Evolutionary conservation across 441 rosid genomes (phyloP).

Genomic region (Aquilaria agallochum): DNA sequence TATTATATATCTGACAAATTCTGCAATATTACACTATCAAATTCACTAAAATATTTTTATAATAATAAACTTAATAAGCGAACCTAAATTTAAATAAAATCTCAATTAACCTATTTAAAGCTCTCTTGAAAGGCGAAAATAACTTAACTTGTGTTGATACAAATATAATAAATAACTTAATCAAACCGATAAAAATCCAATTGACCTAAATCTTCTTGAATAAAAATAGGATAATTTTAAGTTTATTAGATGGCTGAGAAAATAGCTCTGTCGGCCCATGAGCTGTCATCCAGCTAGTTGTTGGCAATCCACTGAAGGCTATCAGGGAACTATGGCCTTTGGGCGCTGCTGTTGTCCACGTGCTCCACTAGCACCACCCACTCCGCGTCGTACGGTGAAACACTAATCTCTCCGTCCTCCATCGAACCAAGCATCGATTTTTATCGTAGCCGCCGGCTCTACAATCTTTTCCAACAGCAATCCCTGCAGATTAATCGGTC

Average conservation of each 20-base stretch:
- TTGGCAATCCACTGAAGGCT: conserved; percentile 72
- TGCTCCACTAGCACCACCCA: conserved; percentile 85
- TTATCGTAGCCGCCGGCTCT: conserved; percentile 40
- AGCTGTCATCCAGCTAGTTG: conserved; percentile 79
- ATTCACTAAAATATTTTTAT: no score
- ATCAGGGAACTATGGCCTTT: conserved; percentile 83
- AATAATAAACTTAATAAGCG: no score
- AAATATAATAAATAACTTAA: no score
- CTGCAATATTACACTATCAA: no score
- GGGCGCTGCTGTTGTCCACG: conserved; percentile 39
- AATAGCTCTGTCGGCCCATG: conserved; percentile 74
- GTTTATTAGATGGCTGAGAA: conserved; percentile 30
- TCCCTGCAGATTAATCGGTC: conserved; percentile 3
- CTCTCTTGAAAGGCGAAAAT: no score
- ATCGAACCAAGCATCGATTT: conserved; percentile 52
- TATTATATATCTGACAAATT: no score
- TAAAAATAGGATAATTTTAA: no score
- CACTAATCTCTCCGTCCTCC: conserved; percentile 85
- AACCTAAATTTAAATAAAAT: no score
- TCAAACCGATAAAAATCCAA: no score
- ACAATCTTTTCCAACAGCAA: conserved; percentile 24
- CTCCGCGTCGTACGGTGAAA: conserved; percentile 90
- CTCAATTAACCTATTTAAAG: no score
- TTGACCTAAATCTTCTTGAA: no score
- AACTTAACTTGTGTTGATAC: no score